Percentiles rank a stretch among this genome's conserved stretches.
These are phyloP conservation scores for Nakazawaea populi DNA, from an alignment of 805 yeast species.

Conservation along the genomic window DNA sequence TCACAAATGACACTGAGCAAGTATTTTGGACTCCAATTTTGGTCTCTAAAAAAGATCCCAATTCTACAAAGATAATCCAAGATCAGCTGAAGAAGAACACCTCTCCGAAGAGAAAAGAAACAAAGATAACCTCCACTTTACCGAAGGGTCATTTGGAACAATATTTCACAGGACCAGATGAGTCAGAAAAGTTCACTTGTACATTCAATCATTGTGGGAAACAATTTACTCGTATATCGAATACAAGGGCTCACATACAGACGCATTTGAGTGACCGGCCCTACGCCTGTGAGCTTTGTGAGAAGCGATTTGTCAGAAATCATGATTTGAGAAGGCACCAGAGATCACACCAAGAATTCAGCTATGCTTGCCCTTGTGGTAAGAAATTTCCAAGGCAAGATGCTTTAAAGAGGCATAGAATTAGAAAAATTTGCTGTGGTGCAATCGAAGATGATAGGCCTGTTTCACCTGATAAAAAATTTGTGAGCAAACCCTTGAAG, in stretches of 20 bases:
- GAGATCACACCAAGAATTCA: conserved; percentile 74
- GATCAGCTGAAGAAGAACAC: conserved; percentile 27
- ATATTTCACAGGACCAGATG: conserved; percentile 76
- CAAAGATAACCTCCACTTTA: conserved; percentile 57
- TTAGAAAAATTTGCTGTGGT: conserved; percentile 77
- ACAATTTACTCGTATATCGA: conserved; percentile 80
- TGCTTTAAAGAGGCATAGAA: conserved; percentile 77
- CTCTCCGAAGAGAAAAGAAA: conserved; percentile 39
- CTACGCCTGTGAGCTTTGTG: conserved; percentile 71
- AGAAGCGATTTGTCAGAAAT: conserved; percentile 86
- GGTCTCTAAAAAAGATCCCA: conserved; percentile 24
- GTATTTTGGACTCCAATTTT: conserved; percentile 28
- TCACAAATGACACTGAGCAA: conserved; percentile 19
- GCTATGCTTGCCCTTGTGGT: conserved; percentile 85
- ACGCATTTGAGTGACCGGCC: conserved; percentile 96
- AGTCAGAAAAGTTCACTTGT: conserved; percentile 67
- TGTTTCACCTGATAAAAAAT: conserved; percentile 14
- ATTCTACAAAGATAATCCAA: conserved; percentile 22
- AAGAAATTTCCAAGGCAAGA: conserved; percentile 87
- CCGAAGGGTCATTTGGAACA: conserved; percentile 89
- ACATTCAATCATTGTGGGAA: conserved; percentile 75
- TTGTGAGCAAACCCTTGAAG: conserved; percentile 23
- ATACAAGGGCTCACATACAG: conserved; percentile 91
- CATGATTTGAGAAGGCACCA: conserved; percentile 91
- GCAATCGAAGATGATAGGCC: conserved; percentile 41